Base-by-base conservation (phyloP, 805 yeast genomes). In the Candida pseudofarinosa region DNA sequence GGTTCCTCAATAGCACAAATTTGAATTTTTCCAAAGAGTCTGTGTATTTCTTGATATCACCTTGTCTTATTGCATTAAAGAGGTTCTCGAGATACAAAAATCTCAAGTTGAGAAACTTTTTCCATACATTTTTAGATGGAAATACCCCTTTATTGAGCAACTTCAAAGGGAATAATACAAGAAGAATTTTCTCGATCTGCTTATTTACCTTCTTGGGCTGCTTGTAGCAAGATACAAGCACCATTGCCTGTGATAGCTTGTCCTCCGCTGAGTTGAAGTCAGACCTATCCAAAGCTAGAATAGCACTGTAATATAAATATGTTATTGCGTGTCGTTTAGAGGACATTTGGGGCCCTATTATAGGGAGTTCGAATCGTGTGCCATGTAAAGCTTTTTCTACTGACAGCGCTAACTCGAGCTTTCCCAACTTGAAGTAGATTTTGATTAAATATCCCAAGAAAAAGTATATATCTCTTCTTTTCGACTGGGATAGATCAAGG, bases 381-480 rank as follows among this genome's bases (percentile, higher is more conserved):
- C 83, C 77, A 23, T 69, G 71, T 28, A 87, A 63, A 1, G 86
- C 95, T 56, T 81, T 81, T 45, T 85, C 81, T 47, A 88, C 71
- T 39, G 85, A 83, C 51, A 80, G 80, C 28, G 91, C 88, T 58
- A 88, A 73, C 51, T 88, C 88, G 33, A 76, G 68, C 54, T 85
- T 85, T 36, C 76, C 72, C 49, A 88, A 65, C 51, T 71, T 71
- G 67, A 82, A 80, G 62, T 87, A 88, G 18, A 85, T 71, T 51
- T 78, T 79, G 59, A 88, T 80, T 44, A 88, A 74, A 41, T 81
- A 74, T 33, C 83, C 81, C 15, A 85, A 76, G 58, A 88, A 83
- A 60, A 77, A 81, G 61, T 83, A 86, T 15, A 85, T 81, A 39
- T 83, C 85, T 48, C 63, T 61, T 53, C 82, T 73, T 55, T 85